Evolutionary conservation across 164 flowering plant genomes (phyloP), one percentile per base, ranked within the genome.

Genomic region (Stephania japonica): DNA sequence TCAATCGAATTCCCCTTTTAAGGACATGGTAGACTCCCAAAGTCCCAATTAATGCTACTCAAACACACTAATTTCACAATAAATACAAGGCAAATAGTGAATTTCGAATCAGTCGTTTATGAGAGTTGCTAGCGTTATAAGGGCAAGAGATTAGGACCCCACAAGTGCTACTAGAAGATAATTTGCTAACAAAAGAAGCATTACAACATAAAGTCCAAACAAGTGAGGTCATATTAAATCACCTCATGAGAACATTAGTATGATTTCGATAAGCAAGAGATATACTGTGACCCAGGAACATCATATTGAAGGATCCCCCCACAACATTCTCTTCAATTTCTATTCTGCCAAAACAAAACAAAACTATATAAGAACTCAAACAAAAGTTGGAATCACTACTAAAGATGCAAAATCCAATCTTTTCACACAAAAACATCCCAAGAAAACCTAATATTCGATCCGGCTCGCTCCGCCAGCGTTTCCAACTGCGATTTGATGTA

Each of bases 281-380:
- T 80, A 95, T 84, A 81, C 97, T 86, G 75, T 83, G 84, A 53
- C 94, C 92, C 80, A 95, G 82, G 81, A 95, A 91, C 72, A 89
- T 69, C 99, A 95, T 91, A 82, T 83, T 93, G 84, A 95, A 95
- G n/a, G 99, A 86, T 64, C 98, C 99, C 78, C 75, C 80, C 56
- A 95, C 92, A 74, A 77, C 64, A 3, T 78, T 80, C 78, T 93
- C 96, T 76, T 93, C 98, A 63, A 95, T 79, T 83, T 91, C 98
- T 75, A 95, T 81, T 80, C 99, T 95, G 91, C 81, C 38, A 85
- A 68, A 73, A 24, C 43, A 68, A 67, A 68, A 67, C 11, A 27
- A 65, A 66, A 18, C 38, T 49, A 0, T 19, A 4, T 38, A 10
- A 63, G 41, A 65, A 66, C 41, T 43, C 24, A 65, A 27, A 32